Evolutionary conservation across 768 basidiomycete genomes (phyloP).

Genomic region (Xerocomellus chrysenteron): DNA sequence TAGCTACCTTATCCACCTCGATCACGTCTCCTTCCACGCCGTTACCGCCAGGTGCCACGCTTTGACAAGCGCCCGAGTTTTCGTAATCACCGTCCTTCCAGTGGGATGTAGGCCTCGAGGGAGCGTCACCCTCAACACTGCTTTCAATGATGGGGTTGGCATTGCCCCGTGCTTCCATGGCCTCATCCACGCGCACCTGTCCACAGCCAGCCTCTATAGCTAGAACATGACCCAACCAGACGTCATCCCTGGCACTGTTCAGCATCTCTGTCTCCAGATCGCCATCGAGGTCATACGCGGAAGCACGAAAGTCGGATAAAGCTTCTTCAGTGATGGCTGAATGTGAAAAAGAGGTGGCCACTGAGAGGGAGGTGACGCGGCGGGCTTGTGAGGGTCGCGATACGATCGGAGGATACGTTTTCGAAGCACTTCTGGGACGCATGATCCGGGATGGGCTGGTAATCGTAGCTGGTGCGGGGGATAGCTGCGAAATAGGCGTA

Average conservation of each 20-base stretch:
- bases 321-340: constrained; percentile 27
- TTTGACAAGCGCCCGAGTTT: not conserved
- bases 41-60: not conserved
- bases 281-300: constrained; percentile 28
- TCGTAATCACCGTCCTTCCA: constrained; percentile 14
- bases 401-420: not conserved
- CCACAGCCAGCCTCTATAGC: constrained; percentile 13
- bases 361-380: constrained; percentile 21
- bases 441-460: not conserved
- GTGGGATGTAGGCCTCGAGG: not conserved
- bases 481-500: constrained; percentile 1
- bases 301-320: constrained; percentile 18
- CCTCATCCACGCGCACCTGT: not conserved
- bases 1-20: not conserved
- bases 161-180: not conserved
- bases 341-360: constrained; percentile 22
- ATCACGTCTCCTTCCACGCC: not conserved
- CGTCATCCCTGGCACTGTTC: constrained; percentile 22
- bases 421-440: not conserved
- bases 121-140: constrained; percentile 8
- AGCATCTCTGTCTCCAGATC: constrained; percentile 28
- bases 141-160: not conserved
- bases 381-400: constrained; percentile 14
- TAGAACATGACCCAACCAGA: constrained; percentile 9
- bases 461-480: not conserved